A percentile compares a stretch with the other conserved stretches of the same genome.
phyloP scores from a whole-genome alignment of 139 green algal genomes.

The Micromonas commoda region DNA sequence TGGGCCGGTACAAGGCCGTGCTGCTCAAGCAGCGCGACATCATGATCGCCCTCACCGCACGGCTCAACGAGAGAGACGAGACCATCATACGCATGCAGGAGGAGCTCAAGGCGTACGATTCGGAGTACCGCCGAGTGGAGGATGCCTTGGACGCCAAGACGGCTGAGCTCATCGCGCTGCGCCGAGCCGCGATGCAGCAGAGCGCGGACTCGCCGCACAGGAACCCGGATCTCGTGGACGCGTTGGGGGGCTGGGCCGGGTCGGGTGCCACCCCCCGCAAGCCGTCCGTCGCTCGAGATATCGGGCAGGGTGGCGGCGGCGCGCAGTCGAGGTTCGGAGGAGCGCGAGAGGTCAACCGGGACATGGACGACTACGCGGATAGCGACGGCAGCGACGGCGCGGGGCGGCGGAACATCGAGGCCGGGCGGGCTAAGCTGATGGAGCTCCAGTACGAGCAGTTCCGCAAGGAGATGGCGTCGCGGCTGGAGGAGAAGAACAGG shows the following conservation, averaged over 20 bases:
- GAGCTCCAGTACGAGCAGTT: neutral
- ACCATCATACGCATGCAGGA: constrained; percentile 72
- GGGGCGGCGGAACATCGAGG: neutral
- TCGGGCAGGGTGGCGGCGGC: no score
- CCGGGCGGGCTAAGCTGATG: neutral
- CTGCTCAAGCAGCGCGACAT: constrained; percentile 96
- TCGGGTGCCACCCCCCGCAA: neutral
- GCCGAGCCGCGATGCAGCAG: constrained; percentile 47
- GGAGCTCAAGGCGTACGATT: constrained; percentile 80
- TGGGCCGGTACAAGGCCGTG: constrained; percentile 84
- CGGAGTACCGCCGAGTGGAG: constrained; percentile 70
- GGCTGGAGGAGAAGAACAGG: constrained; percentile 3
- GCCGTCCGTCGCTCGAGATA: no score
- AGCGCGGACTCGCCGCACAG: neutral
- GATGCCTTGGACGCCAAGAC: constrained; percentile 80
- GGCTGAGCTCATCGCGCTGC: constrained; percentile 73
- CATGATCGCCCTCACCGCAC: constrained; percentile 90
- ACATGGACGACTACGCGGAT: neutral
- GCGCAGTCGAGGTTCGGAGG: neutral
- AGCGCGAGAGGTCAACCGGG: neutral
- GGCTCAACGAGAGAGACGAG: constrained; percentile 87
- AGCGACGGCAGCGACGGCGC: neutral
- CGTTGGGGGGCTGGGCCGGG: neutral
- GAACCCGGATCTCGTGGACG: constrained; percentile 31
- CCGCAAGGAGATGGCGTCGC: constrained; percentile 4